Evolutionary conservation across 164 flowering plant genomes (phyloP), one percentile per base, ranked within the genome.

Genomic region (Macadamia tetraphylla): DNA sequence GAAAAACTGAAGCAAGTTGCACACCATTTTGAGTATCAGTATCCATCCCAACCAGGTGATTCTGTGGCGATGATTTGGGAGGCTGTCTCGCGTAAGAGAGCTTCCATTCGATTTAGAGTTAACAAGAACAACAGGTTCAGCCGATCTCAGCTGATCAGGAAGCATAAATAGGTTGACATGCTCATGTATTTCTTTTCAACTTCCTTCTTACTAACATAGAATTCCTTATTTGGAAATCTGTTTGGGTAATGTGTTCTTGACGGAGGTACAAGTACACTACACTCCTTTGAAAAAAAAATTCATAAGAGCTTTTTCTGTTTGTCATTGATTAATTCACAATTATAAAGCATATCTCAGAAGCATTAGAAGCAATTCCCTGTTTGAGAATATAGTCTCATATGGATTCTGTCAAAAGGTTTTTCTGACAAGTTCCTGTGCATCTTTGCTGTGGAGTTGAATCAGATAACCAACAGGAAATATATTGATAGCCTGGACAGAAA

Each of bases 41-140:
- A 76, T 74, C 98, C 97, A 43, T 90, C 98, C 9, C 78, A 79
- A 66, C 74, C 82, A 32, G 89, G 83, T 10, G 95, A 92, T 78
- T 89, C 96, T 44, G 86, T 92, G 64, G 84, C 91, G 65, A 92
- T 94, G 97, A 88, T 87, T 55, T 94, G 98, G 98, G 71, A 78
- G 67, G 89, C 88, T 17, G 81, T 88, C 72, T 73, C 81, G 4
- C 84, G 77, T 2, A 91, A 85, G 78, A 67, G 71, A 13, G 71
- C 84, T 42, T 64, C 78, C 13, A 68, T 71, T 60, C 75, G 35
- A n/a, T 66, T 69, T 31, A 75, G 73, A 30, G 59, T 66, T 66
- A 83, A 86, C 75, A 77, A 82, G 71, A 71, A 68, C 64, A 83
- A 81, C 46, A 81, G 89, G 69, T 88, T 81, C 65, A 63, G 42